A percentile compares a stretch with the other conserved stretches of the same genome.
Conservation (phyloP, 2,329 filamentous ascomycete genomes). For the Hansfordia pulvinata region DNA sequence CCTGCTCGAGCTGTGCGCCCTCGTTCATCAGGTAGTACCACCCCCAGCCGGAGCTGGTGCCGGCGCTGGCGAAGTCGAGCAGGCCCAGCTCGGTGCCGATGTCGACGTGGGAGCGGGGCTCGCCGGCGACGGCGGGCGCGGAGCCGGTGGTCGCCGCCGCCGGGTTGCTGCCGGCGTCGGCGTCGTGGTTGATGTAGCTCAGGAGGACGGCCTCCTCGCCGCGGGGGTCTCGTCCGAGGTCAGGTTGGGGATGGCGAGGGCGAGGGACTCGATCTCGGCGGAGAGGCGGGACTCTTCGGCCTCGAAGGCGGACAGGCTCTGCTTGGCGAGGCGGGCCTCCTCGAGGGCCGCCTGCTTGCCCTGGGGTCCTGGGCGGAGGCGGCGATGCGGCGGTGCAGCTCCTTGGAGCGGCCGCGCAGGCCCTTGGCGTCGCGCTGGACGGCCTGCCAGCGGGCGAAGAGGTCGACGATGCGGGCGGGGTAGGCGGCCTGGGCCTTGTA, state of each 20-base stretch:
- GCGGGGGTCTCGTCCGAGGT: conserved; percentile 65
- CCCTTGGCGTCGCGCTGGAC: conserved; percentile 45
- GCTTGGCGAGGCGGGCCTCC: conserved; percentile 53
- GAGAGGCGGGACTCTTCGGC: conserved; percentile 44
- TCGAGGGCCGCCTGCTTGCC: conserved; percentile 41
- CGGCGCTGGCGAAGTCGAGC: conserved; percentile 77
- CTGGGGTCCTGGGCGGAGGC: too few relatives aligned
- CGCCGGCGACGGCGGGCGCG: conserved; percentile 21
- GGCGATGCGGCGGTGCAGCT: conserved; percentile 42
- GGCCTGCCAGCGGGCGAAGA: conserved; percentile 44
- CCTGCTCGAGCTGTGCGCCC: conserved; percentile 87
- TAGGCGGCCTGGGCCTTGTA: conserved; percentile 47
- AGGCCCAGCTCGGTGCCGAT: conserved; percentile 78
- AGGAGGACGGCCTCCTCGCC: conserved; percentile 53
- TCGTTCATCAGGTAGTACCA: conserved; percentile 97
- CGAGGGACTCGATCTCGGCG: conserved; percentile 58
- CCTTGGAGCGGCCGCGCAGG: conserved; percentile 54
- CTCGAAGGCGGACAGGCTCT: conserved; percentile 44
- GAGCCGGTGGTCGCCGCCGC: too few relatives aligned
- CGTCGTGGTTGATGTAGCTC: conserved; percentile 67
- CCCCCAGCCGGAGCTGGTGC: conserved; percentile 81
- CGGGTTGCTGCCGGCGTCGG: conserved; percentile 17
- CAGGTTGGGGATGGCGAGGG: conserved; percentile 72
- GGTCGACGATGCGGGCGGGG: conserved; percentile 38
- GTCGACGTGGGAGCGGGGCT: conserved; percentile 66